Percentiles rank a stretch among this genome's conserved stretches.
phyloP scores from a whole-genome alignment of 1,284 basidiomycete species.

The Irpex rosettiformis region DNA sequence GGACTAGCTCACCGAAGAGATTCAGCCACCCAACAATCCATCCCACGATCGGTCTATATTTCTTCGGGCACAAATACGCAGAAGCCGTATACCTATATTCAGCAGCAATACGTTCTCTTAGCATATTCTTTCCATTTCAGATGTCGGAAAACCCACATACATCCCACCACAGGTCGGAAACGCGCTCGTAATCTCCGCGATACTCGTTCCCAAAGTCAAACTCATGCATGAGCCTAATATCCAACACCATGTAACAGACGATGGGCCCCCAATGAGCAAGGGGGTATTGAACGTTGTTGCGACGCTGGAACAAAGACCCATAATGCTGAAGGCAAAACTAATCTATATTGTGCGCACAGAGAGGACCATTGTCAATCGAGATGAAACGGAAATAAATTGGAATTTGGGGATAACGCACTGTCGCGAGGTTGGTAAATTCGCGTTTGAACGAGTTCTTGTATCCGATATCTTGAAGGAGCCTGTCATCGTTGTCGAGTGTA shows the following conservation, averaged over 20 bases:
- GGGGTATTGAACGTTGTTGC: conserved; percentile 83
- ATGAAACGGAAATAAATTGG: conserved; percentile 1
- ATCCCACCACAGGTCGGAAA: conserved; percentile 84
- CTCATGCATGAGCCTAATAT: conserved; percentile 74
- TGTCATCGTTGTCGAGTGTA: conserved; percentile 49
- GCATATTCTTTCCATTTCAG: conserved; percentile 4
- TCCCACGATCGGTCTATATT: conserved; percentile 62
- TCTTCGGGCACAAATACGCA: conserved; percentile 67
- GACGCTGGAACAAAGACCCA: conserved; percentile 79
- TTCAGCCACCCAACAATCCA: conserved; percentile 88
- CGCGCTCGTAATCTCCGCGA: conserved; percentile 76
- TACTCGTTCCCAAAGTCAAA: conserved; percentile 70
- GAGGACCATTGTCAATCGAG: background rate
- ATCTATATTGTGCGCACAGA: conserved; percentile 45
- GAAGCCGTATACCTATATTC: conserved; percentile 70
- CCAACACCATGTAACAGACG: conserved; percentile 86
- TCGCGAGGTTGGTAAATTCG: conserved; percentile 79
- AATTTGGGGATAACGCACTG: conserved; percentile 35
- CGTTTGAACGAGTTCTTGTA: conserved; percentile 78
- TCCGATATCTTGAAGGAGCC: conserved; percentile 62
- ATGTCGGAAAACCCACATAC: conserved; percentile 36
- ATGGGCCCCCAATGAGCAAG: conserved; percentile 69
- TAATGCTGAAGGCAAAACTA: conserved; percentile 77
- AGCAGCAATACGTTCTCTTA: background rate
- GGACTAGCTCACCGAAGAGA: conserved; percentile 59